These are phyloP conservation scores for Didymella pomorum DNA, from an alignment of 2,329 filamentous ascomycete genomes.

Conservation along the genomic window DNA sequence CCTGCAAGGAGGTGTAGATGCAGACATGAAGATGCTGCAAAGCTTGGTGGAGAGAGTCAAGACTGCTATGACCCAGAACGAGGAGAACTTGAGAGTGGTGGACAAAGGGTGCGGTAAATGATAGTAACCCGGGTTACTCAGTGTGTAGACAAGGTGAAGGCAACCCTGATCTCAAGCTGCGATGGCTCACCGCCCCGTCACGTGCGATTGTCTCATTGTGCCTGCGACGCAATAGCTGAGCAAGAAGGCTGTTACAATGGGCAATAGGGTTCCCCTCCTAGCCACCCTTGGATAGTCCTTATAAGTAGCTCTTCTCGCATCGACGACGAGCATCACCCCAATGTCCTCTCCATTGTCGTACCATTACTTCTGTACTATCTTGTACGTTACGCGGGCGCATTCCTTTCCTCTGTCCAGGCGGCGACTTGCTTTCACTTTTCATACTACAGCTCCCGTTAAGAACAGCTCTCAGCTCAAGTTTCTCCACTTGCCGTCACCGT, in stretches of 20 bases:
- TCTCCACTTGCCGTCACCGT: not conserved
- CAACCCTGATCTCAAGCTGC: not conserved
- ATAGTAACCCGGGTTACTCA: not conserved
- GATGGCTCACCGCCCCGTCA: not conserved
- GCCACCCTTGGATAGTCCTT: not conserved
- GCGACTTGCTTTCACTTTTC: not conserved
- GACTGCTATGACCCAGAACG: conserved; percentile 30
- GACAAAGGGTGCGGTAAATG: conserved; percentile 2
- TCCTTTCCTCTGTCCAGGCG: not conserved
- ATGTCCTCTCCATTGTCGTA: not conserved
- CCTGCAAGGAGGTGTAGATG: conserved; percentile 11
- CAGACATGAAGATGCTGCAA: conserved; percentile 21
- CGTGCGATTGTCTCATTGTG: not conserved
- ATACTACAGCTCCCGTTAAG: no score
- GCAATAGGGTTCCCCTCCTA: not conserved
- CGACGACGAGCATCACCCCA: not conserved
- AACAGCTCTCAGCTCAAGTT: not conserved
- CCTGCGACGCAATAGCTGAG: not conserved
- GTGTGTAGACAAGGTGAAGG: not conserved
- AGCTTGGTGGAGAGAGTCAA: conserved; percentile 25
- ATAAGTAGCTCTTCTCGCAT: not conserved
- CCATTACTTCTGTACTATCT: not conserved
- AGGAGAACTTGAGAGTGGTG: conserved; percentile 24
- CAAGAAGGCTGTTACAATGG: not conserved
- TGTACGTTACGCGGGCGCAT: not conserved